These are phyloP conservation scores for Schoenoplectus tabernaemontani DNA, from an alignment of 202 grass and related monocot genomes.

Conservation along the genomic window DNA sequence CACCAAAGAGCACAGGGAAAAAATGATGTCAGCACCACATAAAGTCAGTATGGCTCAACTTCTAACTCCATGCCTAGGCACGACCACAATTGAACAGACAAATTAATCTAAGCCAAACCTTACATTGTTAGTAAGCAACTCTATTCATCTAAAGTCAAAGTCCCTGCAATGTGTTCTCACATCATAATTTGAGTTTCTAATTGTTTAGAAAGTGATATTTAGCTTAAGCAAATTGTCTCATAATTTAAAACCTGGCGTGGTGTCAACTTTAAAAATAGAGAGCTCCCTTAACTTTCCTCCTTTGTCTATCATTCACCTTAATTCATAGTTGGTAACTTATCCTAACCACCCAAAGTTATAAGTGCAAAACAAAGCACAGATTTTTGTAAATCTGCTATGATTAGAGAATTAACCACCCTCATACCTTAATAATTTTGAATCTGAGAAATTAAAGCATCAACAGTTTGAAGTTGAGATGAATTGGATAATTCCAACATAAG, in stretches of 20 bases:
- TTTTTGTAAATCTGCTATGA: neutral
- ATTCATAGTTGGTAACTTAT: neutral
- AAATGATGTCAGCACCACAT: neutral
- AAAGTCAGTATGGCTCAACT: too few relatives aligned
- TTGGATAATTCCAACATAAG: neutral
- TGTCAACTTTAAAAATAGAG: neutral
- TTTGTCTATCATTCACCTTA: neutral
- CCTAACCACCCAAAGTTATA: neutral
- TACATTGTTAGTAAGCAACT: neutral
- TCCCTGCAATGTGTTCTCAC: neutral
- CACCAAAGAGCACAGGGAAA: neutral
- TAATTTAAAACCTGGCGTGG: too few relatives aligned
- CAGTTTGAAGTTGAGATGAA: neutral
- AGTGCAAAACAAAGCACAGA: neutral
- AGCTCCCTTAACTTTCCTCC: neutral
- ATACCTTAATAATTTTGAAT: neutral
- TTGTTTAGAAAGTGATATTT: neutral
- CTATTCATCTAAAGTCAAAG: neutral
- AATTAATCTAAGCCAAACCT: neutral
- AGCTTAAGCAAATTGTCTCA: neutral
- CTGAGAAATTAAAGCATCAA: neutral
- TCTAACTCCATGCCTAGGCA: too few relatives aligned
- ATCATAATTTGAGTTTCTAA: neutral
- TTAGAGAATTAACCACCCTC: neutral
- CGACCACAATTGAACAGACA: neutral